A percentile compares a stretch with the other conserved stretches of the same genome.
Evolutionary conservation across 2,329 filamentous ascomycete species (phyloP).

Genomic region (Microcyclosporella mali): DNA sequence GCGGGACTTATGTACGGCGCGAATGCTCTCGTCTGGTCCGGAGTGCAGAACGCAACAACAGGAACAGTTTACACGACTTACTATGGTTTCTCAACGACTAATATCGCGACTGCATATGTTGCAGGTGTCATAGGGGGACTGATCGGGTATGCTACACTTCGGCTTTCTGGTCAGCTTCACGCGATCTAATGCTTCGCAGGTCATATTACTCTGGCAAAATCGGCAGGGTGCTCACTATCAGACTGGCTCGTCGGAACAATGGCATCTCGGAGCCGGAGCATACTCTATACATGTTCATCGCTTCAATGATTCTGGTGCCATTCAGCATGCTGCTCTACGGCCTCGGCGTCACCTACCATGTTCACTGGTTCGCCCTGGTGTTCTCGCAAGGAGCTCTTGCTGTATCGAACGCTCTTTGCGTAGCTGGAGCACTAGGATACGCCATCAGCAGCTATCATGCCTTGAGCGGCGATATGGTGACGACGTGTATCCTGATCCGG

Average conservation of each 20-base stretch:
- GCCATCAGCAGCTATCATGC: conserved; percentile 41
- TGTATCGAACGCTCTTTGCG: conserved; percentile 37
- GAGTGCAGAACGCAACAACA: conserved; percentile 22
- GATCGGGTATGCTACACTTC: conserved; percentile 20
- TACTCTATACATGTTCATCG: conserved; percentile 31
- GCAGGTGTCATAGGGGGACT: conserved; percentile 32
- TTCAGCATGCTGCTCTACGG: conserved; percentile 41
- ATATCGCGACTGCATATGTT: conserved; percentile 35
- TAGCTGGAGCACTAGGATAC: conserved; percentile 37
- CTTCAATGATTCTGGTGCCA: conserved; percentile 36
- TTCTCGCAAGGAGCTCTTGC: conserved; percentile 42
- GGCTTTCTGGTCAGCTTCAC: conserved; percentile 1
- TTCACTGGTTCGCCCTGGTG: conserved; percentile 47
- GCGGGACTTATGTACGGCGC: conserved; percentile 24
- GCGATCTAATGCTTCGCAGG: not conserved
- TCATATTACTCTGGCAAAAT: conserved; percentile 33
- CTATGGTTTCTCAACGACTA: conserved; percentile 34
- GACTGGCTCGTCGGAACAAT: conserved; percentile 32
- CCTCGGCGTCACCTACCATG: conserved; percentile 39
- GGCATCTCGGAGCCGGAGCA: conserved; percentile 38
- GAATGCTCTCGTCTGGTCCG: conserved; percentile 22
- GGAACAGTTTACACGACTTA: conserved; percentile 31
- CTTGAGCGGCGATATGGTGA: conserved; percentile 40
- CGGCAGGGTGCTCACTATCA: conserved; percentile 29
- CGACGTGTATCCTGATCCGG: conserved; percentile 42